phyloP scores from a whole-genome alignment of 2,329 filamentous ascomycete genomes.

The Cytospora chrysosperma region DNA sequence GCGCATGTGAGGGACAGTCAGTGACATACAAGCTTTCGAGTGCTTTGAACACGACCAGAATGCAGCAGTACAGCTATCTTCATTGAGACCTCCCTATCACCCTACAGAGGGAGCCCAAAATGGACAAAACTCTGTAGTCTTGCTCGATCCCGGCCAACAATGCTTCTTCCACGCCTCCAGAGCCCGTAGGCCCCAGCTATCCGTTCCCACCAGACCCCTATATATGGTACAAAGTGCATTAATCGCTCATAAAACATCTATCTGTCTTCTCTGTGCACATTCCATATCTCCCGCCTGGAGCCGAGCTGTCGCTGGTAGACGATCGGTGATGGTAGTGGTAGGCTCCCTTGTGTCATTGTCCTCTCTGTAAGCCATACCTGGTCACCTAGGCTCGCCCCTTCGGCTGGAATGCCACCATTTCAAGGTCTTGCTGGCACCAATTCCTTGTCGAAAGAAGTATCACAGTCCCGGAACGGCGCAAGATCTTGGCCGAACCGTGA shows the following conservation, averaged over 20 bases:
- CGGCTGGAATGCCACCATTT: not conserved
- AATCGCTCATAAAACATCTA: slow-evolving; percentile 15
- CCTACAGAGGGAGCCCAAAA: not conserved
- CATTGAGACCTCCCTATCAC: not conserved
- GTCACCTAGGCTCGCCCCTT: not conserved
- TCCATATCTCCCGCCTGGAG: not conserved
- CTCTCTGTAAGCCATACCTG: not conserved
- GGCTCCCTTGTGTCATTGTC: not conserved
- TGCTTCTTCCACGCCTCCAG: slow-evolving; percentile 14
- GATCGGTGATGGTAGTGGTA: not conserved
- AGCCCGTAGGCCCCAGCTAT: not conserved
- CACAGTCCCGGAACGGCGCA: not conserved
- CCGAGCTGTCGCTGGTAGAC: not conserved
- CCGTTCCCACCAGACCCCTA: slow-evolving; percentile 13
- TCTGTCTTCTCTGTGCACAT: not conserved
- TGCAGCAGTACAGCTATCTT: slow-evolving; percentile 10
- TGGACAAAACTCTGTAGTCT: not conserved
- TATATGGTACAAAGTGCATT: slow-evolving; percentile 23
- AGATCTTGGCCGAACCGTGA: not conserved
- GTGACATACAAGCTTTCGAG: not conserved
- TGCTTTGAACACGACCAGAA: slow-evolving; percentile 1
- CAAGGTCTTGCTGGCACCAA: not conserved
- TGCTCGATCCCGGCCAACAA: not conserved
- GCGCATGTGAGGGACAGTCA: too few relatives aligned
- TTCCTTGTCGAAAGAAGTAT: not conserved